phyloP scores from a whole-genome alignment of 805 yeast species.

The Torulaspora indica region DNA sequence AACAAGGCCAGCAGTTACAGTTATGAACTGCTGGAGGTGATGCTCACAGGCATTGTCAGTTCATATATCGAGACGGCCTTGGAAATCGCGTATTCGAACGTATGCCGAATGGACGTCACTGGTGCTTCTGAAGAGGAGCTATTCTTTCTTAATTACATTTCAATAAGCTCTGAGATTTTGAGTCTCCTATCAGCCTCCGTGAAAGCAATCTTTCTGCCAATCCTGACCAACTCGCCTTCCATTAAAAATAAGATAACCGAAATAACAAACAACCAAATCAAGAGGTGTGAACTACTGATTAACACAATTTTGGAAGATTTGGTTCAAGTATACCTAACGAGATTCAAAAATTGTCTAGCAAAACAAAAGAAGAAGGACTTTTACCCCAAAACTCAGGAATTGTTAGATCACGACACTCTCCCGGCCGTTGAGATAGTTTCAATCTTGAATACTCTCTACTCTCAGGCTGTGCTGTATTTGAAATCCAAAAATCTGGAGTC shows the following conservation, averaged over 20 bases:
- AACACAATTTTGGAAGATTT: constrained; percentile 61
- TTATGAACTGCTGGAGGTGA: constrained; percentile 59
- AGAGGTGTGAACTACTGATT: constrained; percentile 59
- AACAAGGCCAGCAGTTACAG: constrained; percentile 56
- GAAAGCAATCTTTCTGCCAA: constrained; percentile 69
- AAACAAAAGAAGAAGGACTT: constrained; percentile 77
- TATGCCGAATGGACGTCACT: constrained; percentile 37
- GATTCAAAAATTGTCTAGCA: constrained; percentile 47
- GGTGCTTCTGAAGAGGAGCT: constrained; percentile 39
- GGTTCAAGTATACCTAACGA: constrained; percentile 47
- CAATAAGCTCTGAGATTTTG: constrained; percentile 54
- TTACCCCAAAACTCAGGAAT: constrained; percentile 42
- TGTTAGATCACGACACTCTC: constrained; percentile 56
- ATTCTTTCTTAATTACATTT: constrained; percentile 46
- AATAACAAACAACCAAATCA: constrained; percentile 55
- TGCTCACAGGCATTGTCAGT: constrained; percentile 65
- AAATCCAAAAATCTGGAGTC: constrained; percentile 47
- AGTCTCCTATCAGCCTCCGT: constrained; percentile 66
- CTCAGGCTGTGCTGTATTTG: constrained; percentile 38
- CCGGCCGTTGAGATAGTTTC: constrained; percentile 62
- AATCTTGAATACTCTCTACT: constrained; percentile 39
- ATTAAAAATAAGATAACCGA: constrained; percentile 56
- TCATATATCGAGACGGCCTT: constrained; percentile 70
- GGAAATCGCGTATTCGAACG: constrained; percentile 57
- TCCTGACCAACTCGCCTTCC: constrained; percentile 56